Conservation (phyloP, 148 eudicot species). For the Cornus kousa region DNA sequence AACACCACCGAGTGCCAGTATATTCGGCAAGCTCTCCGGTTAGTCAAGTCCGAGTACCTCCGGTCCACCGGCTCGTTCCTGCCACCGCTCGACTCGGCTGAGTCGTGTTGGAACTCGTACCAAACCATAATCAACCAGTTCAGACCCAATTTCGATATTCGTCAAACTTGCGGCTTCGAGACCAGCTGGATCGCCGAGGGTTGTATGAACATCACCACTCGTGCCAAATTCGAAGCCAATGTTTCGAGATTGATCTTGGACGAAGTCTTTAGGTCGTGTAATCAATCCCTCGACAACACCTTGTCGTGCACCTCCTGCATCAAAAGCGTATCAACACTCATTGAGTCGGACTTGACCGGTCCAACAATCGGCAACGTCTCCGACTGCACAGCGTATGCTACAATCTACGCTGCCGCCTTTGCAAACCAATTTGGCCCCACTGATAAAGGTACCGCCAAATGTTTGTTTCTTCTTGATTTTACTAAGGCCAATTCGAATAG, state of each 20-base stretch:
- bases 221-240: constrained; percentile 34
- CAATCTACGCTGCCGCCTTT: neutral
- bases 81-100: constrained; percentile 52
- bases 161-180: constrained; percentile 44
- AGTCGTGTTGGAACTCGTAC: constrained; percentile 62
- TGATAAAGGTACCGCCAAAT: neutral
- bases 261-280: constrained; percentile 43
- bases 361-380: neutral
- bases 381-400: neutral
- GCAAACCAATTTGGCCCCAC: neutral
- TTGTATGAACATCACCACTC: constrained; percentile 71
- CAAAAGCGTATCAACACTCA: constrained; percentile 27
- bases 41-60: constrained; percentile 63
- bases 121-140: constrained; percentile 38
- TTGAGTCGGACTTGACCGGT: constrained; percentile 44
- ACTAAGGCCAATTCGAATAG: neutral
- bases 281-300: constrained; percentile 40
- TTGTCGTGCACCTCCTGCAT: constrained; percentile 53
- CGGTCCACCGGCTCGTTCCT: constrained; percentile 42
- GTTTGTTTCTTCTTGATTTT: neutral
- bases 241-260: constrained; percentile 19
- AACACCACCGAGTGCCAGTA: constrained; percentile 38
- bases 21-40: constrained; percentile 49
- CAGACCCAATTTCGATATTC: constrained; percentile 43
- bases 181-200: constrained; percentile 55